A percentile compares a stretch with the other conserved stretches of the same genome.
phyloP scores from a whole-genome alignment of 306 rosid genomes.

The Cicer yamashitae region DNA sequence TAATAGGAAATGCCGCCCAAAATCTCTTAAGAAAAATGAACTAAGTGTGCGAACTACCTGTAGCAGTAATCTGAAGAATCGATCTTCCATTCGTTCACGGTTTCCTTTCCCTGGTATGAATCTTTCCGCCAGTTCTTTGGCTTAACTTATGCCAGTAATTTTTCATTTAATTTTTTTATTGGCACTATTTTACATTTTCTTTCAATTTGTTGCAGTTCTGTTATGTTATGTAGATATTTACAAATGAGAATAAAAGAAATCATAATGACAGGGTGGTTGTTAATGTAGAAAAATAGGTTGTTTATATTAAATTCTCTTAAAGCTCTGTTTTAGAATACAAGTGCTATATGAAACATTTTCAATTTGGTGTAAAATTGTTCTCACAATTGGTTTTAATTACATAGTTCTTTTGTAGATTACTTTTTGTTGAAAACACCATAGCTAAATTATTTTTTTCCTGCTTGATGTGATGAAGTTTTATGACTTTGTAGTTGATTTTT shows the following conservation, averaged over 20 bases:
- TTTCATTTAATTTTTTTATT: background rate
- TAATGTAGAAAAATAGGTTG: conserved; percentile 1
- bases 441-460: background rate
- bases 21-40: conserved; percentile 76
- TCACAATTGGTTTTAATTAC: background rate
- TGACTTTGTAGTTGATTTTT: background rate
- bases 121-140: background rate
- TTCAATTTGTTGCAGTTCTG: background rate
- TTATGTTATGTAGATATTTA: background rate
- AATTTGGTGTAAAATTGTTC: background rate
- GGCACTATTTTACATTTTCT: background rate
- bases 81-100: conserved; percentile 75
- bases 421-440: background rate
- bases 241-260: conserved; percentile 3
- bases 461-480: background rate
- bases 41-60: conserved; percentile 59
- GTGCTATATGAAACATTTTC: background rate
- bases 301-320: background rate
- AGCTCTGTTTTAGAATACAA: background rate
- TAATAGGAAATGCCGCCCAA: conserved; percentile 66
- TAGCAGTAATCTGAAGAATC: conserved; percentile 72
- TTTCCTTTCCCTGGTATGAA: conserved; percentile 73
- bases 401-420: background rate
- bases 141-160: background rate
- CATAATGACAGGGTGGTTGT: conserved; percentile 2